Evolutionary conservation across 805 yeast species (phyloP), one percentile per base, ranked within the genome.

Genomic region (Monosporozyma unispora): DNA sequence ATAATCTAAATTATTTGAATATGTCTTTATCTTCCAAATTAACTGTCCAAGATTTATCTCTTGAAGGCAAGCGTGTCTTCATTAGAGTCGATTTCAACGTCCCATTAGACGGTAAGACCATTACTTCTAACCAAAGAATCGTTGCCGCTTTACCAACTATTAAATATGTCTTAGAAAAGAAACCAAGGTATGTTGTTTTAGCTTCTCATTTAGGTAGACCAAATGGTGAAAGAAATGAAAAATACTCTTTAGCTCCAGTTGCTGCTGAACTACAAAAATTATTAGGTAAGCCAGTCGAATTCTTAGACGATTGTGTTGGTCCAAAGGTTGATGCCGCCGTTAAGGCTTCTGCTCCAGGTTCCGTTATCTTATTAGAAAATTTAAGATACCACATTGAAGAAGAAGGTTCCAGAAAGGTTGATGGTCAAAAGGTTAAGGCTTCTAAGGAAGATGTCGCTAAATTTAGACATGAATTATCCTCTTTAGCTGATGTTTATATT

Each of bases 171-270:
- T 76, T 86, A 69, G 91, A 87, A 68, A 84, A 91, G 60, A 80
- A 85, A 66, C 96, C 99, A 68, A 88, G 84, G 79, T 87, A 81
- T 59, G 83, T 93, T 59, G 77, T 93, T 60, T 80, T 93, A 62
- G 98, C 97, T 58, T 90, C 98, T 53, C 99, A 93, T 72, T 80
- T 93, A 71, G 99, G 99, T 68, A 89, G 99, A 78, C 99, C 99
- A 73, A 93, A 93, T 70, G 99, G 99, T 70, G 89, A 87, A 75
- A 78, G 69, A 54, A 80, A 74, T 64, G 84, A 77, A 47, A 93
- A 93, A 76, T 91, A 79, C 81, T 89, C 97, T 46, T 78, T 93
- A 66, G 82, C 83, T 67, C 99, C 99, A 59, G 95, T 93, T 63
- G 90, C 96, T 56, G 79, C 76, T 52, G 99, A 93, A 77, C 82